These are phyloP conservation scores for Rhododendron kiyosumense DNA, from an alignment of 148 eudicot species.

Conservation along the genomic window DNA sequence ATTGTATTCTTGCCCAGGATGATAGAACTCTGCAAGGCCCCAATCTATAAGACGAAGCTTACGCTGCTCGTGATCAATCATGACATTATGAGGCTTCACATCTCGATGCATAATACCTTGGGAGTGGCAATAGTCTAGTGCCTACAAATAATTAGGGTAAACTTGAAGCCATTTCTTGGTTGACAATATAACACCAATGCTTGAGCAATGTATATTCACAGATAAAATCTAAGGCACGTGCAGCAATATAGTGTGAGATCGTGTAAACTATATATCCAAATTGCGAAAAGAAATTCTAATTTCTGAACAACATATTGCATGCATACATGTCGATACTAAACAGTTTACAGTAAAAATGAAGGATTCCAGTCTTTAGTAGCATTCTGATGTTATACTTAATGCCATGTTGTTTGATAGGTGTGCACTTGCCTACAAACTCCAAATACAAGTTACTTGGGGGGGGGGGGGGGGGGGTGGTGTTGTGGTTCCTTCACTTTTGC, in stretches of 20 bases:
- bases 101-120: conserved; percentile 98
- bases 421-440: neutral
- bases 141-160: conserved; percentile 30
- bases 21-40: conserved; percentile 94
- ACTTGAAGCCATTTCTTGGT: neutral
- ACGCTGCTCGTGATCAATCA: conserved; percentile 94
- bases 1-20: conserved; percentile 87
- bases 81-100: conserved; percentile 95
- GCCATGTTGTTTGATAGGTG: neutral
- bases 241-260: neutral
- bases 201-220: neutral
- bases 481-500: too few relatives aligned
- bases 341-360: neutral
- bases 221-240: neutral
- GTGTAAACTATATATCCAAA: neutral
- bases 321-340: neutral
- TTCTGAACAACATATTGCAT: neutral
- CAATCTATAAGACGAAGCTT: conserved; percentile 93
- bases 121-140: conserved; percentile 89
- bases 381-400: neutral
- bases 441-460: neutral
- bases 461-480: too few relatives aligned
- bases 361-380: neutral
- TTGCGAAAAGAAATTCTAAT: neutral
- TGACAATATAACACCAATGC: neutral